A percentile compares a stretch with the other conserved stretches of the same genome.
phyloP scores from a whole-genome alignment of 345 rosid species.

The Bruguiera gymnorhiza region DNA sequence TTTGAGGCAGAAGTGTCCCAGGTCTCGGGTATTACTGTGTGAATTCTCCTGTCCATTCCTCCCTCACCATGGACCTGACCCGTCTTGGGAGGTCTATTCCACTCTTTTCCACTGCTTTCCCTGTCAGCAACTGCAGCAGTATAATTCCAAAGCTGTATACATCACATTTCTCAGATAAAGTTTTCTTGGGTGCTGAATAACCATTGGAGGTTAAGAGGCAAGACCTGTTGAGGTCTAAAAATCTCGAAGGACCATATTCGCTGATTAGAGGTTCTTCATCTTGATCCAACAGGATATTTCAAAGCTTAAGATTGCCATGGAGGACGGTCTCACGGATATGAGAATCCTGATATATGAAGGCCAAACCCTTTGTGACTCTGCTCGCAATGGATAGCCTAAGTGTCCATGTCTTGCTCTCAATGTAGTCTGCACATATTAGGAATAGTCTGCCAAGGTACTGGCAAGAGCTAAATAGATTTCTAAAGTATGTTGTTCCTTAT shows the following conservation, averaged over 20 bases:
- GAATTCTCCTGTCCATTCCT: slow-evolving; percentile 72
- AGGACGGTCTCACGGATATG: slow-evolving; percentile 26
- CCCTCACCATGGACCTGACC: slow-evolving; percentile 61
- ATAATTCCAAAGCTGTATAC: slow-evolving; percentile 53
- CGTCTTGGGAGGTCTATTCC: slow-evolving; percentile 56
- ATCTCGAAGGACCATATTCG: slow-evolving; percentile 40
- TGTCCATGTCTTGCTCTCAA: slow-evolving; percentile 55
- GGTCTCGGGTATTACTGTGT: slow-evolving; percentile 48
- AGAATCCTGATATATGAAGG: slow-evolving; percentile 41
- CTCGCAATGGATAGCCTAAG: slow-evolving; percentile 42
- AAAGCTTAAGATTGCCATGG: slow-evolving; percentile 64
- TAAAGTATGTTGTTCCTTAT: not conserved
- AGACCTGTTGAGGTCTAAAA: slow-evolving; percentile 28
- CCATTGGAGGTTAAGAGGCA: slow-evolving; percentile 27
- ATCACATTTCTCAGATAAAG: slow-evolving; percentile 43
- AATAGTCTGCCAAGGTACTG: not conserved
- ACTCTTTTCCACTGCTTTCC: slow-evolving; percentile 47
- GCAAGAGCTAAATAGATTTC: not conserved
- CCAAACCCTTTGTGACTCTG: slow-evolving; percentile 52
- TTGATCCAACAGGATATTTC: slow-evolving; percentile 47
- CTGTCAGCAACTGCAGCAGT: slow-evolving; percentile 48
- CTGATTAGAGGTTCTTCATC: slow-evolving; percentile 45
- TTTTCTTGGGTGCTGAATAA: slow-evolving; percentile 46
- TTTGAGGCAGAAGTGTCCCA: slow-evolving; percentile 55
- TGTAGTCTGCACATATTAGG: slow-evolving; percentile 36